phyloP scores from a whole-genome alignment of 2,329 filamentous ascomycete genomes.

The Arthrocladium fulminans region DNA sequence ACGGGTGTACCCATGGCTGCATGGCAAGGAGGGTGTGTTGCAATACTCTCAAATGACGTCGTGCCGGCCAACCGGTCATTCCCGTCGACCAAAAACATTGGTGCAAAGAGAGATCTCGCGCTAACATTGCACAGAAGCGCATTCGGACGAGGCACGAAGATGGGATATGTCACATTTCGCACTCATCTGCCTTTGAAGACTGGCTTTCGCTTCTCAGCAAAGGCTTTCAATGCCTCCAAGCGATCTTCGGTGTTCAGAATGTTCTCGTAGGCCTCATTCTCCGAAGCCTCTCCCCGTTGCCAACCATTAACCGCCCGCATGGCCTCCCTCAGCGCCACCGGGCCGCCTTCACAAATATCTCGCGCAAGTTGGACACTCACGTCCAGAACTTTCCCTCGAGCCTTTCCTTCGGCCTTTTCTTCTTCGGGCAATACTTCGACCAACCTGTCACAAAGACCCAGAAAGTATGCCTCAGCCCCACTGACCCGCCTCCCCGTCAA shows the following conservation, averaged over 20 bases:
- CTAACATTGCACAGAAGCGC: neutral
- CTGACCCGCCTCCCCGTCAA: constrained; percentile 79
- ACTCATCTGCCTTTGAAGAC: constrained; percentile 46
- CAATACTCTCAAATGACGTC: neutral
- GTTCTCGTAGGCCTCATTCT: constrained; percentile 76
- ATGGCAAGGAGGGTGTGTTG: neutral
- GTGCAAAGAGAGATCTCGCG: neutral
- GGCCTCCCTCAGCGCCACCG: constrained; percentile 70
- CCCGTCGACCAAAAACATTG: neutral
- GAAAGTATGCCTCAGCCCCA: constrained; percentile 78
- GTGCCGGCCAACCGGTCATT: neutral
- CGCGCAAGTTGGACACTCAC: constrained; percentile 70
- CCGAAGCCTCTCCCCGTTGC: constrained; percentile 59
- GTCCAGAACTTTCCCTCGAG: constrained; percentile 59
- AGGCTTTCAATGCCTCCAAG: constrained; percentile 78
- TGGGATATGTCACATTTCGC: neutral
- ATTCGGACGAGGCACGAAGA: neutral
- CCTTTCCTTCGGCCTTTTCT: constrained; percentile 45
- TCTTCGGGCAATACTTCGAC: constrained; percentile 62
- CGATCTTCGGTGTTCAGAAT: constrained; percentile 80
- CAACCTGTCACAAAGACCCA: constrained; percentile 82
- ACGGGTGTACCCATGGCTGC: neutral
- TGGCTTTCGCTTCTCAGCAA: constrained; percentile 65
- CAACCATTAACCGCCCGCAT: constrained; percentile 67
- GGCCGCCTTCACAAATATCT: constrained; percentile 84